Evolutionary conservation across 148 eudicot species (phyloP), one percentile per base, ranked within the genome.

Genomic region (Amaranthus palmeri): DNA sequence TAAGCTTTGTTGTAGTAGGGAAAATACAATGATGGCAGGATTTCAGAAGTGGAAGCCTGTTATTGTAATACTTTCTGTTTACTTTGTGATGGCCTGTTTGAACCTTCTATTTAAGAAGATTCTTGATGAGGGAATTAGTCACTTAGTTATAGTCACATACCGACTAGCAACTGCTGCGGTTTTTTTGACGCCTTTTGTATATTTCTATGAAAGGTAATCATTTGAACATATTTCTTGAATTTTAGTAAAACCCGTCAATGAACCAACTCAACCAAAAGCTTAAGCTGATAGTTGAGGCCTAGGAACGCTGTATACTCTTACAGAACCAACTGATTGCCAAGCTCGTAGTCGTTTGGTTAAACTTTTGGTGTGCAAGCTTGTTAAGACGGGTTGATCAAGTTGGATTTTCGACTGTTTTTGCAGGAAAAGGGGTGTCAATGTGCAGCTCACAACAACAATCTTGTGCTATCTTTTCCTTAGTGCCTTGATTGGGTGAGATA

Each of bases 181-280:
- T 44, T 77, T 85, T 76, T 72, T 89, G 79, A 60, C 69, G 59
- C 95, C 95, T 43, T 59, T 92, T 70, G 92, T 88, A 56, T 86
- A 69, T 74, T 86, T 78, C 64, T 10, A 18, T 71, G 96, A 88
- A 80, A 81, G 97, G 96, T 92, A 77, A 46, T 25, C 7, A 40
- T 59, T 43, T 67, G 72, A 54, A 60, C 62, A 44, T 6, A 63
- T 44, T 44, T 63, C 25, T 45, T 12, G 8, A 43, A 14, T 46
- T 9, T 7, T 1, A 47, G 17, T 7, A 45, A 63, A n/a, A 25
- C 36, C 36, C 36, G 36, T 25, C 36, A 0, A 25, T 1, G 36
- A 25, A 25, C 36, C 36, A 25, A 25, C 36, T 25, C 36, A 25
- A 25, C 36, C 36, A 25, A 25, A 25, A 25, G 36, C 36, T 25